Evolutionary conservation across 2,329 filamentous ascomycete genomes (phyloP).

Genomic region (Capronia coronata): DNA sequence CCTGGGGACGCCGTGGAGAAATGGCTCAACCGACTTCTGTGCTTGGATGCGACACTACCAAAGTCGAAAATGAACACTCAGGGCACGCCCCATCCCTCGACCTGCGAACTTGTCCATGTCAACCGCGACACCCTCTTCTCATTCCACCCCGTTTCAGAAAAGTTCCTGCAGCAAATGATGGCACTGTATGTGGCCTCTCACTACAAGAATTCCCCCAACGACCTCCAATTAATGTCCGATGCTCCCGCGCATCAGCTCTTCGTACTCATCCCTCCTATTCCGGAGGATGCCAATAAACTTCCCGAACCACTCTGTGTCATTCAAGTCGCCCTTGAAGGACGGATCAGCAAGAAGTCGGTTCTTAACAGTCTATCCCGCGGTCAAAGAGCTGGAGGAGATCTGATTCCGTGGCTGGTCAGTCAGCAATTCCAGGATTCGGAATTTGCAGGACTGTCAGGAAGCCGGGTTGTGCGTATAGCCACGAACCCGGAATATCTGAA

Average conservation of each 20-base stretch:
- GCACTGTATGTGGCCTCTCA: slow-evolving; percentile 93
- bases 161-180: slow-evolving; percentile 97
- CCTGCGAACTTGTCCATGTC: slow-evolving; percentile 87
- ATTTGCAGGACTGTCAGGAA: slow-evolving; percentile 87
- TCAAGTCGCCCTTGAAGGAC: slow-evolving; percentile 88
- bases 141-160: slow-evolving; percentile 93
- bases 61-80: slow-evolving; percentile 64
- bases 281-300: slow-evolving; percentile 67
- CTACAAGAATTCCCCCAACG: slow-evolving; percentile 97
- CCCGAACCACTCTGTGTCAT: slow-evolving; percentile 93
- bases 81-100: slow-evolving; percentile 81
- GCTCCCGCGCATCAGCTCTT: slow-evolving; percentile 95
- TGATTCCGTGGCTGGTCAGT: slow-evolving; percentile 96
- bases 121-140: slow-evolving; percentile 98
- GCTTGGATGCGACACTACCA: slow-evolving; percentile 84
- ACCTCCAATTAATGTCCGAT: slow-evolving; percentile 97
- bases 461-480: slow-evolving; percentile 85
- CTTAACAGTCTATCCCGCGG: slow-evolving; percentile 83
- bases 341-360: slow-evolving; percentile 89
- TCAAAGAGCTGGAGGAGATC: slow-evolving; percentile 78
- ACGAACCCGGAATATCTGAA: slow-evolving; percentile 88
- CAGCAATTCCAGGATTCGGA: slow-evolving; percentile 98
- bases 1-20: slow-evolving; percentile 87
- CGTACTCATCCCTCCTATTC: slow-evolving; percentile 80
- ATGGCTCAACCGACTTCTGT: slow-evolving; percentile 92